Conservation (phyloP, 345 rosid genomes). For the Rhodamnia argentea region DNA sequence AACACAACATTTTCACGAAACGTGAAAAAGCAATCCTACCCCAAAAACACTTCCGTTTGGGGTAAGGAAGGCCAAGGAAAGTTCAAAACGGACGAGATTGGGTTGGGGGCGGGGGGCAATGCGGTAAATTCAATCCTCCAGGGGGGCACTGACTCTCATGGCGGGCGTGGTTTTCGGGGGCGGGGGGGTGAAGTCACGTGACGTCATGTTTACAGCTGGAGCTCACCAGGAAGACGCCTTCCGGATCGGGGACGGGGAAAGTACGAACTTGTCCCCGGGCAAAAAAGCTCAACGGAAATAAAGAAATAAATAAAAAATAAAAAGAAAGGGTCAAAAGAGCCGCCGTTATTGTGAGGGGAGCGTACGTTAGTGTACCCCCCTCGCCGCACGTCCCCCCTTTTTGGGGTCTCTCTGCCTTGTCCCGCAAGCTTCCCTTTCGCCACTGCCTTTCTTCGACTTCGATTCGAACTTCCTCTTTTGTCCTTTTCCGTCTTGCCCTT, state of each 20-base stretch:
- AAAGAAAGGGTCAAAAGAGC: background rate
- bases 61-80: background rate
- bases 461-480: background rate
- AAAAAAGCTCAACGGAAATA: background rate
- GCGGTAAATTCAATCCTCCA: background rate
- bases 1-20: background rate
- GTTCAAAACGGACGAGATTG: background rate
- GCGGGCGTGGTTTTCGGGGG: background rate
- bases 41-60: background rate
- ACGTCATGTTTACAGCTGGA: conserved; percentile 37
- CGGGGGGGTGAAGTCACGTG: conserved; percentile 40
- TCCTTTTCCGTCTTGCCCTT: background rate
- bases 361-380: background rate
- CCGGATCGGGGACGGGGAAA: background rate
- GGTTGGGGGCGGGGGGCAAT: background rate
- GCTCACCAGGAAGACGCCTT: conserved; percentile 1
- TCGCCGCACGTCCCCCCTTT: background rate
- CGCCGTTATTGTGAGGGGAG: background rate
- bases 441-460: background rate
- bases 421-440: background rate
- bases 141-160: background rate
- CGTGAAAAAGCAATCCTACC: too few species aligned
- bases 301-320: background rate
- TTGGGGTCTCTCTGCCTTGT: background rate
- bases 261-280: conserved; percentile 4